Evolutionary conservation across 75 land plant species (phyloP).

Genomic region (Cupressus sempervirens): DNA sequence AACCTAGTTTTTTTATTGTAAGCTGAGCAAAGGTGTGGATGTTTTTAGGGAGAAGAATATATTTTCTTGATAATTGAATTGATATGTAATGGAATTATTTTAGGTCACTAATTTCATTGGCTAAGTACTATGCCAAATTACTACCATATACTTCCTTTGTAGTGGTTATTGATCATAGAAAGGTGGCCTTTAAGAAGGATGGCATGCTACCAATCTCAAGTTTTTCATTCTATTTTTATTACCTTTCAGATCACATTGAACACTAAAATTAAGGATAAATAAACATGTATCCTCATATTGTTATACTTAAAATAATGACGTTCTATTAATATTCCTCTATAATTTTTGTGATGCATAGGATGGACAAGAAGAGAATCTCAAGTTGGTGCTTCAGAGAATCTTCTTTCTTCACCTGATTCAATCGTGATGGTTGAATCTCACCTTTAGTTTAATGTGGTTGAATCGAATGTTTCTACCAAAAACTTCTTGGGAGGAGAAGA

Average conservation of each 20-base stretch:
- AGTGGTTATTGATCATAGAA: slow-evolving; percentile 28
- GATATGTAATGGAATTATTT: not conserved
- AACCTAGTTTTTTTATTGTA: too few relatives aligned
- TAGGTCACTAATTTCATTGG: slow-evolving; percentile 27
- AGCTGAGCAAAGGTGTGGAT: too few relatives aligned
- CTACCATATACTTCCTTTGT: too few relatives aligned
- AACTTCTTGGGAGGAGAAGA: not conserved
- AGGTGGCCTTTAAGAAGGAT: slow-evolving; percentile 31
- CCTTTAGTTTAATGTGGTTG: not conserved
- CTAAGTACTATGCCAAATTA: too few relatives aligned
- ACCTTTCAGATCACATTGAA: not conserved
- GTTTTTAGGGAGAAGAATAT: not conserved
- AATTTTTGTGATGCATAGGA: not conserved
- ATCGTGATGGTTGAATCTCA: not conserved
- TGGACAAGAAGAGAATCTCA: not conserved
- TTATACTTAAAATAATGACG: not conserved
- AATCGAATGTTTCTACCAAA: not conserved
- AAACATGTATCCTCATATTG: not conserved
- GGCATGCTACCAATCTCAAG: slow-evolving; percentile 7
- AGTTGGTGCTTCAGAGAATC: too few relatives aligned
- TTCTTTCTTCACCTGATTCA: too few relatives aligned
- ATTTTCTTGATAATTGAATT: not conserved
- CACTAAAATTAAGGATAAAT: not conserved
- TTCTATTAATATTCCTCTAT: not conserved
- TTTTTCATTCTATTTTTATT: not conserved